These are phyloP conservation scores for Ceratobasidium sp. DNA, from an alignment of 1,284 basidiomycete genomes.

Conservation along the genomic window DNA sequence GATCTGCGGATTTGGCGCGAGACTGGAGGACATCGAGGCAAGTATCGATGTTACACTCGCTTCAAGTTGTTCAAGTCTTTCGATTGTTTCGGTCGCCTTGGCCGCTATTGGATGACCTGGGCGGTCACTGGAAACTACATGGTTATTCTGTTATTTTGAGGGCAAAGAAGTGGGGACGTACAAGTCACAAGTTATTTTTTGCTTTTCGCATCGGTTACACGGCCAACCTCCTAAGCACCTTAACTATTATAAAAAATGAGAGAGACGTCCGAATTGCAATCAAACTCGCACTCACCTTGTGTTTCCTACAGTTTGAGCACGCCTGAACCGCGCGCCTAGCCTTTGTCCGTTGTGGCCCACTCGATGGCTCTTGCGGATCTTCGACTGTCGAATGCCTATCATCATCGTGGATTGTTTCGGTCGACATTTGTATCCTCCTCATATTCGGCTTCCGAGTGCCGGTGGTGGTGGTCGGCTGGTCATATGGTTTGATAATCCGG, in stretches of 20 bases:
- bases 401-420: background rate
- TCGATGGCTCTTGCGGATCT: background rate
- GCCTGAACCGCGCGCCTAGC: background rate
- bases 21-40: background rate
- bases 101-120: background rate
- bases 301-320: background rate
- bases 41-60: background rate
- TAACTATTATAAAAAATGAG: background rate
- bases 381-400: background rate
- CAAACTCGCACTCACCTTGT: background rate
- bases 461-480: no score
- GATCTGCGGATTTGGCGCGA: background rate
- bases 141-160: no score
- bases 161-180: background rate
- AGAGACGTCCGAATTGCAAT: background rate
- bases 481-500: no score
- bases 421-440: background rate
- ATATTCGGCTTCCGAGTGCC: background rate
- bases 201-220: background rate
- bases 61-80: background rate
- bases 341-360: background rate
- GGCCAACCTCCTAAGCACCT: background rate
- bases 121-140: background rate
- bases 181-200: background rate
- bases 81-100: background rate